Evolutionary conservation across 1,139 yeast species (phyloP).

Genomic region (Hansenula anomala): DNA sequence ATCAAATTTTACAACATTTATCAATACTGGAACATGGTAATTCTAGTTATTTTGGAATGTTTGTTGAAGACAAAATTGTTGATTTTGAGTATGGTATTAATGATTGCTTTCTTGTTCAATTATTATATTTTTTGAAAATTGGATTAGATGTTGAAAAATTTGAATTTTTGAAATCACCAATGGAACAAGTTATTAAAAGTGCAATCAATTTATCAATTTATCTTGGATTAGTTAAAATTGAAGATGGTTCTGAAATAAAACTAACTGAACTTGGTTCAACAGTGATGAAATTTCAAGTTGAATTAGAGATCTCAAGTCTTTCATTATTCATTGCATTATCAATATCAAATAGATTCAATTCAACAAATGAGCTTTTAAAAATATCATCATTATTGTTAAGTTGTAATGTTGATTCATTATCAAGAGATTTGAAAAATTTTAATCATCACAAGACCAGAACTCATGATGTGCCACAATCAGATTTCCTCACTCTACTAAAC

Average conservation of each 20-base stretch:
- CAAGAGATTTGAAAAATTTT: background rate
- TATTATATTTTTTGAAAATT: conserved; percentile 4
- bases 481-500: background rate
- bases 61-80: background rate
- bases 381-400: conserved; percentile 3
- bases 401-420: background rate
- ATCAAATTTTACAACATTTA: conserved; percentile 3
- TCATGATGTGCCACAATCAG: background rate
- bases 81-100: background rate
- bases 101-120: conserved; percentile 3
- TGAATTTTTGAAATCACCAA: conserved; percentile 10
- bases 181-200: conserved; percentile 1
- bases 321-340: background rate
- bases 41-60: conserved; percentile 5
- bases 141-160: conserved; percentile 3
- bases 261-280: conserved; percentile 5
- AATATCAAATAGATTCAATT: background rate
- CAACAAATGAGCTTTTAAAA: conserved; percentile 4
- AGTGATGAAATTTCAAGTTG: conserved; percentile 2
- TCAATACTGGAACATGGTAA: conserved; percentile 1
- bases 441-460: too few species aligned
- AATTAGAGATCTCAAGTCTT: background rate
- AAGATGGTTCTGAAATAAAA: background rate
- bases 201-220: conserved; percentile 6
- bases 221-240: conserved; percentile 3